Conservation (phyloP, 768 basidiomycete species). For the Sarcodon aspratus region DNA sequence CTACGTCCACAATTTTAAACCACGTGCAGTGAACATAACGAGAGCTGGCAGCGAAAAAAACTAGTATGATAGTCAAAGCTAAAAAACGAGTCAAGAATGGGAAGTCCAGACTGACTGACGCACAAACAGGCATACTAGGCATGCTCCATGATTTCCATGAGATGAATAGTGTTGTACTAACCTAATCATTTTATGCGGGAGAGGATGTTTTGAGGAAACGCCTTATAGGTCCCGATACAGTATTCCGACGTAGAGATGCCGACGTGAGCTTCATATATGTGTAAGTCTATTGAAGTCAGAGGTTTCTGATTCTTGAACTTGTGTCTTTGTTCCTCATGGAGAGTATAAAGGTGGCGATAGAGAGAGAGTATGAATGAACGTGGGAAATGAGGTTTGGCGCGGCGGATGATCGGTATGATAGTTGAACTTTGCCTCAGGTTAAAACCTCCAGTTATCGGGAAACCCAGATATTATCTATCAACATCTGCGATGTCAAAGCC, state of each 20-base stretch:
- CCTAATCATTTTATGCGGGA: constrained; percentile 85
- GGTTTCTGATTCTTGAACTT: constrained; percentile 73
- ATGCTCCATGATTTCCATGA: constrained; percentile 99
- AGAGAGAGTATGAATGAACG: too few species aligned
- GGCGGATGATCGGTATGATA: too few species aligned
- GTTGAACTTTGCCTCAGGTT: too few species aligned
- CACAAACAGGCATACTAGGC: constrained; percentile 91
- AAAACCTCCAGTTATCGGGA: too few species aligned
- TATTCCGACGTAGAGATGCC: constrained; percentile 88
- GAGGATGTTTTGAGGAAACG: constrained; percentile 78
- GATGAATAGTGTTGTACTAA: constrained; percentile 96
- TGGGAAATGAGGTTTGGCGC: too few species aligned
- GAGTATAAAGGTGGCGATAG: constrained; percentile 16
- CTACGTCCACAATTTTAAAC: constrained; percentile 85
- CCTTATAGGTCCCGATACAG: constrained; percentile 88
- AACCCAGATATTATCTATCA: too few species aligned
- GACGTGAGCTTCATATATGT: constrained; percentile 97
- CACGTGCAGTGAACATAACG: constrained; percentile 90
- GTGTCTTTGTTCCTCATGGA: constrained; percentile 60
- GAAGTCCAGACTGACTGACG: background rate
- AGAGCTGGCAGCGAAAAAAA: constrained; percentile 95
- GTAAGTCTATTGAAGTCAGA: constrained; percentile 48
- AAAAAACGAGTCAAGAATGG: background rate
- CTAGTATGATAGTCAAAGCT: constrained; percentile 98
- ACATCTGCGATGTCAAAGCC: constrained; percentile 12